Evolutionary conservation across 169 alveolate genomes (phyloP).

Genomic region (Plasmodium coatneyi): DNA sequence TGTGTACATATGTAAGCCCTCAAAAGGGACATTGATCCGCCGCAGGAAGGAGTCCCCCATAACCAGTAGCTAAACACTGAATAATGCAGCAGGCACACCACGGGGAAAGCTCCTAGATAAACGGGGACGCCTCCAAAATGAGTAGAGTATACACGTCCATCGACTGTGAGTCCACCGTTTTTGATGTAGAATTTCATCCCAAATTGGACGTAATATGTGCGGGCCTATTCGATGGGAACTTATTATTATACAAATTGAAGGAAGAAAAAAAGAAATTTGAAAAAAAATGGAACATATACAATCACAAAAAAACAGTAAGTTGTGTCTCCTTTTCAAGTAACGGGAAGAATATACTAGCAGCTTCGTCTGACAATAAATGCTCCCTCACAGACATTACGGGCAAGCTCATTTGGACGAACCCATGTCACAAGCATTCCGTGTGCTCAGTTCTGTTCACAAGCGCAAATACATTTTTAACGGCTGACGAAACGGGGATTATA

Average conservation of each 20-base stretch:
- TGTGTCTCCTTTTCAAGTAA: conserved; percentile 48
- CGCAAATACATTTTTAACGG: conserved; percentile 37
- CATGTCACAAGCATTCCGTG: conserved; percentile 34
- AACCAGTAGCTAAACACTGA: not conserved
- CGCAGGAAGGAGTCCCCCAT: not conserved
- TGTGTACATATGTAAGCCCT: not conserved
- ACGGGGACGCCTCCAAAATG: conserved; percentile 6
- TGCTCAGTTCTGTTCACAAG: conserved; percentile 42
- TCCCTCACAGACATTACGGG: conserved; percentile 51
- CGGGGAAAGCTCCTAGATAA: not conserved
- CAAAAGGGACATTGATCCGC: not conserved
- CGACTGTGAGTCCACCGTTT: conserved; percentile 17
- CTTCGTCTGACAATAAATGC: conserved; percentile 59
- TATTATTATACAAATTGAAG: conserved; percentile 53
- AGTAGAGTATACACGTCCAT: conserved; percentile 15
- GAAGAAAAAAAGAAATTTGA: conserved; percentile 57
- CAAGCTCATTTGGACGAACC: conserved; percentile 26
- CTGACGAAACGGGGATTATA: conserved; percentile 43
- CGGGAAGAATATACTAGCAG: conserved; percentile 55
- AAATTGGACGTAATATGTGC: conserved; percentile 59
- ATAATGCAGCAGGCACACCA: not conserved
- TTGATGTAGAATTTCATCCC: conserved; percentile 69
- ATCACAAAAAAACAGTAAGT: conserved; percentile 45
- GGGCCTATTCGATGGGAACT: conserved; percentile 48
- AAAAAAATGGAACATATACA: conserved; percentile 41